Conservation (phyloP, 495 filamentous ascomycete species). For the Cercophora sp. region DNA sequence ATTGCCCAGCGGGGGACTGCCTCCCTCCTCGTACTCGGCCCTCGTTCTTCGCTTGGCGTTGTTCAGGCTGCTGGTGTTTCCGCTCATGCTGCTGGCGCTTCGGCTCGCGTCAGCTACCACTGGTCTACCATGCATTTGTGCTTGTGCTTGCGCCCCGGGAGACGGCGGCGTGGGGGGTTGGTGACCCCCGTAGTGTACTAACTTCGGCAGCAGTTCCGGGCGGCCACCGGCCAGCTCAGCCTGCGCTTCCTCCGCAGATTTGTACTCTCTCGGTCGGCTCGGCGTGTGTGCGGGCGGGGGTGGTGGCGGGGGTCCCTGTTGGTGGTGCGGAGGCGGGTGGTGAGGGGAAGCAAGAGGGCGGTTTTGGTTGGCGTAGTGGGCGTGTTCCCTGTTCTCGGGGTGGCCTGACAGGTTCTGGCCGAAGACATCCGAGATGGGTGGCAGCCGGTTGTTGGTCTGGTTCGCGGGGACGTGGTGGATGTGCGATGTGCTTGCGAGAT, state of each 20-base stretch:
- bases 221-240: constrained; percentile 84
- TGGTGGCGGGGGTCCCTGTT: constrained; percentile 15
- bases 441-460: constrained; percentile 88
- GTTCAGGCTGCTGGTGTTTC: too few species aligned
- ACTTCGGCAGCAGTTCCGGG: constrained; percentile 83
- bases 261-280: constrained; percentile 77
- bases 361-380: constrained; percentile 33
- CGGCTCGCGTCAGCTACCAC: constrained; percentile 36
- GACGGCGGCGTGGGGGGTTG: constrained; percentile 91
- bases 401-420: constrained; percentile 73
- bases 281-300: constrained; percentile 37
- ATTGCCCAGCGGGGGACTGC: constrained; percentile 68
- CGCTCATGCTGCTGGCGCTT: constrained; percentile 48
- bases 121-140: too few species aligned
- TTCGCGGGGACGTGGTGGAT: constrained; percentile 87
- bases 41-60: constrained; percentile 74
- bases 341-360: constrained; percentile 74
- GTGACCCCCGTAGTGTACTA: constrained; percentile 90
- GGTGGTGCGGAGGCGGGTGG: constrained; percentile 42
- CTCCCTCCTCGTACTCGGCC: constrained; percentile 87
- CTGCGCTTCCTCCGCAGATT: constrained; percentile 92
- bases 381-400: constrained; percentile 67
- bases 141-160: constrained; percentile 59
- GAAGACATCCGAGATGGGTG: constrained; percentile 93
- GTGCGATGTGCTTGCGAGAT: constrained; percentile 79